Evolutionary conservation across 192 early-diverging fungal species (phyloP), one percentile per base, ranked within the genome.

Genomic region (Coemansia sp.): DNA sequence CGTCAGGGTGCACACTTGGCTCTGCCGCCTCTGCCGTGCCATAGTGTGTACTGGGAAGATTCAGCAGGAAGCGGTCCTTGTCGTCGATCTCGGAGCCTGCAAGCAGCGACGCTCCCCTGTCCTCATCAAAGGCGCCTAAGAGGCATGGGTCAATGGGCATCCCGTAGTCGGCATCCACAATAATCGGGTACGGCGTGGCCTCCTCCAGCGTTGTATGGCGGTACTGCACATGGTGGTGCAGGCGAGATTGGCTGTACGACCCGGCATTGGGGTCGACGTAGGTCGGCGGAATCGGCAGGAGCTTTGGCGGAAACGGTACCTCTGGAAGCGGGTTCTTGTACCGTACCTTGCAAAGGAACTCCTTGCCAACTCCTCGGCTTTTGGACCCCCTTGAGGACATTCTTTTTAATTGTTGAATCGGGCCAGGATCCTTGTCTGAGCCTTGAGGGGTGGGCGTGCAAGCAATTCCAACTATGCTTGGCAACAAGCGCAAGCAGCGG

Each of bases 291-390:
- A 84, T 73, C n/a, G 79, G 73, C 48, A 85, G 71, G 14, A 85
- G 77, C 63, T 85, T 85, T 64, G 80, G 84, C 14, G 84, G 80
- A 44, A 85, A 83, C 2, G 84, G 84, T 6, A 85, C 73, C 39
- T 68, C 62, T 26, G 84, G 84, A 23, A 85, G 63, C 43, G 84
- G 75, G 60, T 85, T 85, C 38, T 79, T 76, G 60, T 85, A 85
- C 36, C 80, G 75, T 36, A 83, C 74, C 61, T 77, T 82, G 75
- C 80, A 85, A 12, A 85, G 41, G 60, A 85, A 83, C 71, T 85
- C 80, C n/a, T 75, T 74, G 9, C 84, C 84, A 18, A 78, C 68
- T 39, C 57, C 62, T 52, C 84, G 82, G 34, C 12, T 16, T 16
- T 53, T 53, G 24, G 51, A 26, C 23, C 51, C 24, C 51, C 26